phyloP scores from a whole-genome alignment of 2,329 filamentous ascomycete species.

The Fusarium clavum region DNA sequence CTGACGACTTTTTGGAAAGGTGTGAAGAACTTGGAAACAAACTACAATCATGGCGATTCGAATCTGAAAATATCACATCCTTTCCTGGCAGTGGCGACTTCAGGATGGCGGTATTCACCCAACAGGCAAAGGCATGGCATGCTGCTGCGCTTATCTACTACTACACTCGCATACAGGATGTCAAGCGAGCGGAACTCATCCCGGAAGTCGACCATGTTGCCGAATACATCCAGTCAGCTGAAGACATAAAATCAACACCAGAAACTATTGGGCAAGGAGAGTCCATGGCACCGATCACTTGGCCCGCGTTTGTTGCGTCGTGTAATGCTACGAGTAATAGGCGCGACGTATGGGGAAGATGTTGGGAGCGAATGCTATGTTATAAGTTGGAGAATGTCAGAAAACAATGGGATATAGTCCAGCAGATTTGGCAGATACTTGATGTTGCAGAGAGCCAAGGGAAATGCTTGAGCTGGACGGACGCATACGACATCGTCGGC shows the following conservation, averaged over 20 bases:
- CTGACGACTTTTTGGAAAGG: background rate
- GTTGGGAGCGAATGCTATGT: background rate
- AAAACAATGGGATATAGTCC: background rate
- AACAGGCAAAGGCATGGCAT: slow-evolving; percentile 2
- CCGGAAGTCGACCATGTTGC: background rate
- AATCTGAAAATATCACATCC: background rate
- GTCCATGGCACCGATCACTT: background rate
- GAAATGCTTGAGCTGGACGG: background rate
- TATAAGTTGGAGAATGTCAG: background rate
- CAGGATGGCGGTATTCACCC: background rate
- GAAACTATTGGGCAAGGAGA: background rate
- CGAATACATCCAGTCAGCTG: background rate
- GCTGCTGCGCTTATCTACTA: slow-evolving; percentile 4
- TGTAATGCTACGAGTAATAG: background rate
- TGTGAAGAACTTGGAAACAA: background rate
- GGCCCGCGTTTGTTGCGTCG: background rate
- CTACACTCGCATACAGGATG: background rate
- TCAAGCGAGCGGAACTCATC: background rate
- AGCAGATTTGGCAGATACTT: background rate
- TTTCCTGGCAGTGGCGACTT: background rate
- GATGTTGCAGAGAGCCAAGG: background rate
- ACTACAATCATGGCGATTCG: background rate
- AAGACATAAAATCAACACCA: background rate
- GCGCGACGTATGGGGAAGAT: background rate
- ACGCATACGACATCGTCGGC: background rate